A percentile compares a stretch with the other conserved stretches of the same genome.
Conservation (phyloP, 2,329 filamentous ascomycete species). For the Leptoxyphium fumago region DNA sequence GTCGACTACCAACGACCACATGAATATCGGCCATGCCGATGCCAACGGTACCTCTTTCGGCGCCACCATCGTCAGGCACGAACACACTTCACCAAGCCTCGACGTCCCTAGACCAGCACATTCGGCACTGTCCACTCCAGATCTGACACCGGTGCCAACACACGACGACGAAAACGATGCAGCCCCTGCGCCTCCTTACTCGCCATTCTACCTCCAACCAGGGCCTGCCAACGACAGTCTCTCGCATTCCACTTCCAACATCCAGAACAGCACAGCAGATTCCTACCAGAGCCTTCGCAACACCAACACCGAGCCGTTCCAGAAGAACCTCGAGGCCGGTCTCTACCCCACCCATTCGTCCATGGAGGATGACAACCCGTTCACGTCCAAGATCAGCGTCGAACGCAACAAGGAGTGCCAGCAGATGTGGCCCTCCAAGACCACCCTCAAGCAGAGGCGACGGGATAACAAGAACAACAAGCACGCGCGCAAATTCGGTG, state of each 20-base stretch:
- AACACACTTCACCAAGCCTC: not conserved
- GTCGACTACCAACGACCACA: too few relatives aligned
- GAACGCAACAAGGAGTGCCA: conserved; percentile 32
- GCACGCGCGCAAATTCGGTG: conserved; percentile 16
- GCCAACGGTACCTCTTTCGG: conserved; percentile 20
- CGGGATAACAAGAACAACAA: conserved; percentile 20
- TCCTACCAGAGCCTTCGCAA: conserved; percentile 3
- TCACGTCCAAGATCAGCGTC: conserved; percentile 25
- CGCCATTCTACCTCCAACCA: conserved; percentile 34
- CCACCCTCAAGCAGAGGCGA: conserved; percentile 30
- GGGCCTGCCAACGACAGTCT: conserved; percentile 26
- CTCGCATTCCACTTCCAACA: conserved; percentile 5
- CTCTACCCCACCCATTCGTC: conserved; percentile 18
- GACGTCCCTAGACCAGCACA: conserved; percentile 12
- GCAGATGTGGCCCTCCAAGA: conserved; percentile 36
- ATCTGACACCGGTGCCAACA: conserved; percentile 20
- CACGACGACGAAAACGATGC: conserved; percentile 17
- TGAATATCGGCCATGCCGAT: too few relatives aligned
- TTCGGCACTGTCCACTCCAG: conserved; percentile 15
- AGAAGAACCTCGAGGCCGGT: conserved; percentile 26
- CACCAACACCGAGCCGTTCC: conserved; percentile 15
- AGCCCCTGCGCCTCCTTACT: conserved; percentile 24
- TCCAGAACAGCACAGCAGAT: conserved; percentile 6
- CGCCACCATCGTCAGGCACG: conserved; percentile 24
- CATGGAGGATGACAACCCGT: conserved; percentile 23